Base-by-base conservation (phyloP, 495 filamentous ascomycete genomes). In the Penicillium maclennaniae region DNA sequence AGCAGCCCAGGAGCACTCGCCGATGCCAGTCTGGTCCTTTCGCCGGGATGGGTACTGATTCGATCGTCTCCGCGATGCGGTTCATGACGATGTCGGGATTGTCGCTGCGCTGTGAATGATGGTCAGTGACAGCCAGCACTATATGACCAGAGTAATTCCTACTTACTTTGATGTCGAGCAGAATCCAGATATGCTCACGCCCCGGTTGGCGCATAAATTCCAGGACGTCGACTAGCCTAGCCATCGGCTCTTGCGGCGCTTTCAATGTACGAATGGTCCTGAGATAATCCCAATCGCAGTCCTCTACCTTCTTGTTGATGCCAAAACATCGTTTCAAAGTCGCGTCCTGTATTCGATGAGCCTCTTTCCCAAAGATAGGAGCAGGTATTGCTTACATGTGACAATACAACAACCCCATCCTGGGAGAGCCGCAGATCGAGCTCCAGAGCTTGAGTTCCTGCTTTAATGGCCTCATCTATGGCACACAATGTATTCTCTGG, bases 401-500 rank as follows among this genome's bases (percentile, higher is more conserved):
- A 88, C 5, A 96, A 68, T 15, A 97, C 87, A 1, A 97, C 87
- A 0, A 95, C 84, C 9, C 85, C 83, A 65, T 97, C 92, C 49
- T 79, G 83, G 1, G 88, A 84, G 20, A 95, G 63, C 59, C 95
- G 92, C 16, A 97, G 63, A 65, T 97, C 92, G 8, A 89, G 90
- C 70, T 97, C 92, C 16, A 97, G 72, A 0, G 88, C 92, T 62
- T 96, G 80, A 3, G 85, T 83, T 25, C 91, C 90, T 21, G 81
- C 83, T 15, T 80, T 70, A 0, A 91, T 76, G 5, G 92, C 92
- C 3, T 74, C 84, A 39, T 74, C 69, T 70, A 96, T 93, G 7
- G 88, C 88, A 14, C 70, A 75, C 76, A 96, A 81, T 3, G 88
- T 87, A 67, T 97, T 97, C 70, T 97, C 92, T 0, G 92, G 91